phyloP scores from a whole-genome alignment of 1,284 basidiomycete species.

The Austroboletus rostrupii region DNA sequence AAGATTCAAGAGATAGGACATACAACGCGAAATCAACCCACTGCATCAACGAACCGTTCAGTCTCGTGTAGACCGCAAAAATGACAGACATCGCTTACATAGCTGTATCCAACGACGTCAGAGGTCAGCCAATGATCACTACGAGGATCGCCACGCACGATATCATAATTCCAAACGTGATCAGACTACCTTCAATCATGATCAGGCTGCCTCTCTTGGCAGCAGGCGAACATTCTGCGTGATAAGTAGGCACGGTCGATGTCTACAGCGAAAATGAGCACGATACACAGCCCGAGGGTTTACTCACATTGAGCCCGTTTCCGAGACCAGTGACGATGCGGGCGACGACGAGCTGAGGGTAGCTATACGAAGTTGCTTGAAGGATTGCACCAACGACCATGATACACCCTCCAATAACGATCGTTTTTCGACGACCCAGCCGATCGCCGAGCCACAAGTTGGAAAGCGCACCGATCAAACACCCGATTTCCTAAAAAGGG shows the following conservation, averaged over 20 bases:
- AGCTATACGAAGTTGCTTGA: slow-evolving; percentile 43
- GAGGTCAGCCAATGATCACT: not conserved
- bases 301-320: slow-evolving; percentile 61
- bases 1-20: slow-evolving; percentile 14
- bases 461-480: slow-evolving; percentile 45
- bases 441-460: slow-evolving; percentile 46
- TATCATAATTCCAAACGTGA: slow-evolving; percentile 69
- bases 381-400: slow-evolving; percentile 54
- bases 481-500: slow-evolving; percentile 25
- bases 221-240: slow-evolving; percentile 63
- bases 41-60: slow-evolving; percentile 26
- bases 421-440: slow-evolving; percentile 47
- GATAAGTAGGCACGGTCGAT: slow-evolving; percentile 60
- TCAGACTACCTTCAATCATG: slow-evolving; percentile 66
- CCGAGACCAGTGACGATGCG: slow-evolving; percentile 53
- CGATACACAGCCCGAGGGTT: not conserved
- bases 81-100: slow-evolving; percentile 20
- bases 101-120: slow-evolving; percentile 18
- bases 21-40: slow-evolving; percentile 63
- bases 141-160: slow-evolving; percentile 42
- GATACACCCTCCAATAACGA: slow-evolving; percentile 44
- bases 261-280: slow-evolving; percentile 37
- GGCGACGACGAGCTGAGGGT: slow-evolving; percentile 49
- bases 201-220: slow-evolving; percentile 61
- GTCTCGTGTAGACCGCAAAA: not conserved